phyloP scores from a whole-genome alignment of 208 protist species.

The Crithidia mellificae region DNA sequence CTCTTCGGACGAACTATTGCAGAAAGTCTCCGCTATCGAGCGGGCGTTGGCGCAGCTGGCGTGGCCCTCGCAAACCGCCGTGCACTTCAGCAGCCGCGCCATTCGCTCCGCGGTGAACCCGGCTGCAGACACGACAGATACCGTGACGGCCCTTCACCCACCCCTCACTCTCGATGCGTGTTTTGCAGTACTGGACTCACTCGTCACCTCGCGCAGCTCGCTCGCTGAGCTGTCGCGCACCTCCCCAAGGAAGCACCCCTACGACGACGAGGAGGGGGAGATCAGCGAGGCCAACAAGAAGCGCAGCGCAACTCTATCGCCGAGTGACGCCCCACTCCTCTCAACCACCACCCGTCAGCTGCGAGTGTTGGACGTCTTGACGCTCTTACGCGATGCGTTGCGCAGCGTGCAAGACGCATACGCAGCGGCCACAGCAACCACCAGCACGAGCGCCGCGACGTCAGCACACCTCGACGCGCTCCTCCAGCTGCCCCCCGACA shows the following conservation, averaged over 20 bases:
- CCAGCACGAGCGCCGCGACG: too few species aligned
- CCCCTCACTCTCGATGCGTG: slow-evolving; percentile 19
- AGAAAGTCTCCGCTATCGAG: neutral
- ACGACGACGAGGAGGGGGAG: neutral
- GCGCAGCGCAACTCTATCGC: neutral
- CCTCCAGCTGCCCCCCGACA: slow-evolving; percentile 27
- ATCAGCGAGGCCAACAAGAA: neutral
- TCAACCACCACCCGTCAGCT: neutral
- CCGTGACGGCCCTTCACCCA: neutral
- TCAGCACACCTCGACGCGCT: slow-evolving; percentile 20
- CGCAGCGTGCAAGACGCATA: slow-evolving; percentile 18
- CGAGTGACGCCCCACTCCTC: neutral
- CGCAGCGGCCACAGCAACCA: slow-evolving; percentile 2
- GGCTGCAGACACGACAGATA: neutral
- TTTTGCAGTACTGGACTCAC: slow-evolving; percentile 8
- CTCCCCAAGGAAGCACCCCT: neutral
- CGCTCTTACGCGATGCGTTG: slow-evolving; percentile 20
- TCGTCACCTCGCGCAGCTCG: neutral
- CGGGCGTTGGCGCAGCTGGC: neutral
- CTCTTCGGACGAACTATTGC: too few species aligned
- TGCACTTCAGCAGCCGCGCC: neutral
- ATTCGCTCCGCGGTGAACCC: neutral
- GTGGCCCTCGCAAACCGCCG: too few species aligned
- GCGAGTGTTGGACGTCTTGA: slow-evolving; percentile 8
- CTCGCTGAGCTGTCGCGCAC: neutral